Base-by-base conservation (phyloP, 257 asterid genomes). In the Hygrophila difformis region DNA sequence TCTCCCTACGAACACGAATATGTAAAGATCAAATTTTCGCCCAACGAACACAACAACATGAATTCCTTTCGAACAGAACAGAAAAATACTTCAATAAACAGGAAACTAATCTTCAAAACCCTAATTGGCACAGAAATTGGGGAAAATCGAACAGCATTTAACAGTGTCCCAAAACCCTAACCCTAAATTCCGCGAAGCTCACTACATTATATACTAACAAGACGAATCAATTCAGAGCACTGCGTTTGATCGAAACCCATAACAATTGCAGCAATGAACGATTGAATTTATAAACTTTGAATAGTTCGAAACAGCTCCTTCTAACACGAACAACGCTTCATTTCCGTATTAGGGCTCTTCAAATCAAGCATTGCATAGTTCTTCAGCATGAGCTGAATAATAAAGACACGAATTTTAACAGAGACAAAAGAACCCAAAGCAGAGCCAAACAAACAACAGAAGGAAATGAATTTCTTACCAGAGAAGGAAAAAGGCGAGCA, bases 381-480 rank as follows among this genome's bases (percentile, higher is more conserved):
- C 37, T 11, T 23, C 1, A 51, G 57, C 58, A 51, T 28, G 55
- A 34, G 51, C 51, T 33, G 39, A n/a, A 12, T 24, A 24, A 5
- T 18, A 1, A 14, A 49, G 5, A 8, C 31, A 6, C 3, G n/a
- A n/a, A 24, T 1, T 4, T 0, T 13, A 16, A 44, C 10, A 16
- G 19, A 22, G 6, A n/a, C 8, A 22, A 1, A 51, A 41, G 10
- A 8, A n/a, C 21, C 5, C 4, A 26, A 6, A 38, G 6, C 5
- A 19, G 9, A 8, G 9, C 23, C 8, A 12, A 51, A 19, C 29
- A 24, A 2, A 12, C 12, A 10, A 1, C 18, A 13, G 14, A 50
- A 28, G 11, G 2, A 0, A 12, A 20, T 9, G 47, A 51, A 59
- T 44, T 40, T 48, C 62, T 68, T 46, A 73, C 76, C 73, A 37